phyloP scores from a whole-genome alignment of 805 yeast genomes.

The Candida patagonica region DNA sequence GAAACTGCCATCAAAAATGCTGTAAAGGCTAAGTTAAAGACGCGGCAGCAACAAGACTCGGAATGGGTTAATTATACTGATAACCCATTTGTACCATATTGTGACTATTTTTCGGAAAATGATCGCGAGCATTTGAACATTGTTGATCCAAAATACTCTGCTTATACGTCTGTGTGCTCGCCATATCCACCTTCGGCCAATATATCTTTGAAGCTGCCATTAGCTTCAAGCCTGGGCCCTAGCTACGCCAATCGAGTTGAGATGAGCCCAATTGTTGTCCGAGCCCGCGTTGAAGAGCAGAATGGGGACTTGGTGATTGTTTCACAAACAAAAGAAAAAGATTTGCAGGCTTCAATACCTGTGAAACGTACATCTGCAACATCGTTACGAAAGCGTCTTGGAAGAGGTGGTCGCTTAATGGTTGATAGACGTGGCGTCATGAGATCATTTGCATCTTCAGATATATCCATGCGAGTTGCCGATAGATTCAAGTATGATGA shows the following conservation, averaged over 20 bases:
- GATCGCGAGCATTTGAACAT: constrained; percentile 25
- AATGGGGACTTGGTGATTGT: constrained; percentile 14
- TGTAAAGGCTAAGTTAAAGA: constrained; percentile 74
- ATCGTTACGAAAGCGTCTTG: constrained; percentile 61
- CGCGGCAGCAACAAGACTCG: constrained; percentile 53
- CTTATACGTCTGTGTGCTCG: constrained; percentile 66
- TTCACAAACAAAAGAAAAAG: constrained; percentile 13
- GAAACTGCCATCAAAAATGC: constrained; percentile 69
- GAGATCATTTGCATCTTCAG: constrained; percentile 23
- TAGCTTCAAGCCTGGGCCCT: constrained; percentile 21
- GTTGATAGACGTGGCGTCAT: constrained; percentile 63
- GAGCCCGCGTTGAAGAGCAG: constrained; percentile 11
- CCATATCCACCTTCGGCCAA: constrained; percentile 33
- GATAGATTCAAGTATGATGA: constrained; percentile 63
- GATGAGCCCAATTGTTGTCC: constrained; percentile 18
- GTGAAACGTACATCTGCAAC: constrained; percentile 22
- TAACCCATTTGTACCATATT: constrained; percentile 74
- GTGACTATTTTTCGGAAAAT: constrained; percentile 50
- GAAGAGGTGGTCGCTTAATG: constrained; percentile 60
- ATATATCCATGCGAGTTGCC: constrained; percentile 26
- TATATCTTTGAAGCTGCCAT: constrained; percentile 25
- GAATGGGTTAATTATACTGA: constrained; percentile 78
- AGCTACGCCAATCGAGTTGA: constrained; percentile 20
- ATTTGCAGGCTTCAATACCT: constrained; percentile 12
- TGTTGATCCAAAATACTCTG: constrained; percentile 54